Evolutionary conservation across 495 filamentous ascomycete species (phyloP).

Genomic region (Polyplosphaeria fusca): DNA sequence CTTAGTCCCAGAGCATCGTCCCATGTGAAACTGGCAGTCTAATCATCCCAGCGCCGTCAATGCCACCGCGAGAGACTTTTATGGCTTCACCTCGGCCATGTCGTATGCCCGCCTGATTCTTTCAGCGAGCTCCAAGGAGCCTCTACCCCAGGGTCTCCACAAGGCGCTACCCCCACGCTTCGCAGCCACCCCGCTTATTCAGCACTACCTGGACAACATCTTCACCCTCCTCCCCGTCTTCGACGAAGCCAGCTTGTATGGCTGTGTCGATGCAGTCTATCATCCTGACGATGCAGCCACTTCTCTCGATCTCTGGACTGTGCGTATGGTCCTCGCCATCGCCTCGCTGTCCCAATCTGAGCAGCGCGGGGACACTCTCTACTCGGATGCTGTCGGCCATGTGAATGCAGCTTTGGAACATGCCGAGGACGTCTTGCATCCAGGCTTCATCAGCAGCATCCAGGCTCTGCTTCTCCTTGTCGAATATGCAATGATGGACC

Average conservation of each 20-base stretch:
- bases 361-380: conserved; percentile 59
- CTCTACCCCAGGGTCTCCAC: conserved; percentile 54
- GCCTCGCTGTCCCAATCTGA: conserved; percentile 69
- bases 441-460: conserved; percentile 75
- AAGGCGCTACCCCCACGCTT: conserved; percentile 64
- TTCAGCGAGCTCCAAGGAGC: conserved; percentile 65
- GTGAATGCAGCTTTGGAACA: conserved; percentile 68
- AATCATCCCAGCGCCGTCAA: conserved; percentile 67
- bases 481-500: conserved; percentile 83
- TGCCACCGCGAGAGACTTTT: conserved; percentile 86
- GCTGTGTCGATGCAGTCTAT: conserved; percentile 76
- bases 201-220: conserved; percentile 79
- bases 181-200: conserved; percentile 61
- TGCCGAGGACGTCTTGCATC: conserved; percentile 75
- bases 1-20: not conserved
- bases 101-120: conserved; percentile 82
- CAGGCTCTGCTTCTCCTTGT: conserved; percentile 82
- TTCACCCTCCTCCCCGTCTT: conserved; percentile 78
- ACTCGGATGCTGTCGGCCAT: conserved; percentile 62
- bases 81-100: conserved; percentile 77
- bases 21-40: not conserved
- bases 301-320: conserved; percentile 74
- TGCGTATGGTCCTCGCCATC: conserved; percentile 86
- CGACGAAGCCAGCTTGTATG: conserved; percentile 67
- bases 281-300: conserved; percentile 58